Evolutionary conservation across 1,284 basidiomycete species (phyloP).

Genomic region (Pascua guehoae): DNA sequence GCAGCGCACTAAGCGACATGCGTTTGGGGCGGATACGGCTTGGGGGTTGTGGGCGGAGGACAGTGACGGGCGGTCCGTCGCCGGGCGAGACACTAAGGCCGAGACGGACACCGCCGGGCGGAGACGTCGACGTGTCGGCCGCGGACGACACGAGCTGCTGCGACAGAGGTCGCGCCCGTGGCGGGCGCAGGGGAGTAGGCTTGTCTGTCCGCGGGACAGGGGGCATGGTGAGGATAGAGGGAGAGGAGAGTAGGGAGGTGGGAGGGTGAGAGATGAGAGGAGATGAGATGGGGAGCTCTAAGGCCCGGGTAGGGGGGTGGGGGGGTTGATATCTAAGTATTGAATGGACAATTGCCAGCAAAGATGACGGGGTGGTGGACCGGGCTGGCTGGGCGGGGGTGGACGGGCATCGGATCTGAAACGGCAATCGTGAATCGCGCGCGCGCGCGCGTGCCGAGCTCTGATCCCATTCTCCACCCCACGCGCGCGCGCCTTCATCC

Average conservation of each 20-base stretch:
- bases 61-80: slow-evolving; percentile 2
- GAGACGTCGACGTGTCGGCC: background rate
- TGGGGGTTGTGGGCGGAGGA: slow-evolving; percentile 11
- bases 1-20: background rate
- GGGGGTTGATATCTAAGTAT: no score
- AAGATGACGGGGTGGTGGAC: no score
- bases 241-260: no score
- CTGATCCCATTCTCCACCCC: no score
- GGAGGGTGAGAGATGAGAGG: background rate
- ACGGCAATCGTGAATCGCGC: no score
- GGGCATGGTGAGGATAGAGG: no score
- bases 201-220: background rate
- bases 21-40: slow-evolving; percentile 14
- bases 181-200: background rate
- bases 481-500: no score
- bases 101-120: slow-evolving; percentile 1
- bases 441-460: no score
- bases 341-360: no score
- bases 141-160: background rate
- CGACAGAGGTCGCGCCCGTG: background rate
- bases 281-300: background rate
- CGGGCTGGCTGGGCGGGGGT: no score
- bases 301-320: no score
- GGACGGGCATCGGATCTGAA: no score
- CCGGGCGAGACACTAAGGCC: slow-evolving; percentile 8